phyloP scores from a whole-genome alignment of 164 flowering plant species.

The Sextonia rubra region DNA sequence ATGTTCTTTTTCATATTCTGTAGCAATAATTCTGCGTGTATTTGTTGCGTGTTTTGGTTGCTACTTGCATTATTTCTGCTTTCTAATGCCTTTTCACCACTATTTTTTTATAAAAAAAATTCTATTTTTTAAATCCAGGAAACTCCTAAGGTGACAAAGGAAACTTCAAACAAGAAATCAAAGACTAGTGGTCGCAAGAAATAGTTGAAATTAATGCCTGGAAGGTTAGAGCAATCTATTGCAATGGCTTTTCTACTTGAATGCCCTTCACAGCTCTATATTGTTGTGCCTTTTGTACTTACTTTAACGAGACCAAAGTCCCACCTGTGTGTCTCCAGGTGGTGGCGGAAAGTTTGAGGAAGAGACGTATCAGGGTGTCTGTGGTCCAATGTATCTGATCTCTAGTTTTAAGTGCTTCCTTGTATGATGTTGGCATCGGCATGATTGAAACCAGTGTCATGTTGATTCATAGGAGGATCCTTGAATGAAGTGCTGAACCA shows the following conservation, averaged over 20 bases:
- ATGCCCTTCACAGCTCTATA: neutral
- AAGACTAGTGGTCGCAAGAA: slow-evolving; percentile 53
- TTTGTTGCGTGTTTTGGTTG: neutral
- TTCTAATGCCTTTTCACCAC: neutral
- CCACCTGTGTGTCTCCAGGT: no score
- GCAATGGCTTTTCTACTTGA: neutral
- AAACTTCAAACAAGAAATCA: slow-evolving; percentile 47
- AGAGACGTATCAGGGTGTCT: no score
- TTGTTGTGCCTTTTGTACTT: no score
- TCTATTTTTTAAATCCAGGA: slow-evolving; percentile 36
- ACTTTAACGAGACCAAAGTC: no score
- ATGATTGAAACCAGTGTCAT: no score
- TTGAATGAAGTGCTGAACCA: no score
- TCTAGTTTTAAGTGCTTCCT: no score
- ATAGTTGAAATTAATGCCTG: slow-evolving; percentile 13
- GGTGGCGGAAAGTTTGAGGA: no score
- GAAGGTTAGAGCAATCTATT: neutral
- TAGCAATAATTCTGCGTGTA: neutral
- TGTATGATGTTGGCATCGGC: no score
- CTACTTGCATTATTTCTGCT: neutral
- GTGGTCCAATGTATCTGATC: no score
- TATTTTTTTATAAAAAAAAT: neutral
- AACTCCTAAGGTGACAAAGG: slow-evolving; percentile 38
- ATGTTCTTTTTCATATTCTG: neutral
- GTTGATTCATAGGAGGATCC: no score